phyloP scores from a whole-genome alignment of 805 yeast genomes.

The Metschnikowia koreensis region DNA sequence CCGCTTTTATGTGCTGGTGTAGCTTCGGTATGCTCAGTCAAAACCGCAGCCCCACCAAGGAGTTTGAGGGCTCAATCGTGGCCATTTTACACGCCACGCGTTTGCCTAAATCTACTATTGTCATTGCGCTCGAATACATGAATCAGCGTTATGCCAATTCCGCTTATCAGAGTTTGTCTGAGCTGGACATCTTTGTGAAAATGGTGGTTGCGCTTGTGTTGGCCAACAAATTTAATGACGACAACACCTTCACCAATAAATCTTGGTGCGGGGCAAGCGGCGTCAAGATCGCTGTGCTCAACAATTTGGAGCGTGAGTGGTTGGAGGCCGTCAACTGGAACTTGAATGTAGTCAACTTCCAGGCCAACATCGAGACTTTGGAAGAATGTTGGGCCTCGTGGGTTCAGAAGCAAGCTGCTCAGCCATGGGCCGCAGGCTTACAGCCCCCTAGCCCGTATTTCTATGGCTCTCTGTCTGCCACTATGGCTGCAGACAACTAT shows the following conservation, averaged over 20 bases:
- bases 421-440: background rate
- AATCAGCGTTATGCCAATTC: constrained; percentile 52
- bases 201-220: constrained; percentile 70
- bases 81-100: constrained; percentile 84
- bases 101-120: constrained; percentile 76
- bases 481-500: constrained; percentile 4
- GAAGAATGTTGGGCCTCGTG: constrained; percentile 48
- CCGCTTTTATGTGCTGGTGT: constrained; percentile 75
- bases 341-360: constrained; percentile 43
- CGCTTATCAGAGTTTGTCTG: constrained; percentile 21
- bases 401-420: constrained; percentile 31
- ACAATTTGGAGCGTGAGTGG: constrained; percentile 71
- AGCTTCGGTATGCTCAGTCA: constrained; percentile 66
- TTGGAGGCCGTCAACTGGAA: constrained; percentile 59
- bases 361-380: constrained; percentile 37
- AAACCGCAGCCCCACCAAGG: constrained; percentile 39
- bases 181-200: constrained; percentile 48
- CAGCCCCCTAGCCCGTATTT: constrained; percentile 3
- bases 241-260: constrained; percentile 90
- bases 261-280: constrained; percentile 98
- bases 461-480: constrained; percentile 4
- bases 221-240: constrained; percentile 94
- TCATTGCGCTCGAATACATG: constrained; percentile 76
- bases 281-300: constrained; percentile 57
- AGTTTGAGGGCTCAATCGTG: constrained; percentile 58